Evolutionary conservation across 495 filamentous ascomycete genomes (phyloP), one percentile per base, ranked within the genome.

Genomic region (Pseudotulostoma volvatum): DNA sequence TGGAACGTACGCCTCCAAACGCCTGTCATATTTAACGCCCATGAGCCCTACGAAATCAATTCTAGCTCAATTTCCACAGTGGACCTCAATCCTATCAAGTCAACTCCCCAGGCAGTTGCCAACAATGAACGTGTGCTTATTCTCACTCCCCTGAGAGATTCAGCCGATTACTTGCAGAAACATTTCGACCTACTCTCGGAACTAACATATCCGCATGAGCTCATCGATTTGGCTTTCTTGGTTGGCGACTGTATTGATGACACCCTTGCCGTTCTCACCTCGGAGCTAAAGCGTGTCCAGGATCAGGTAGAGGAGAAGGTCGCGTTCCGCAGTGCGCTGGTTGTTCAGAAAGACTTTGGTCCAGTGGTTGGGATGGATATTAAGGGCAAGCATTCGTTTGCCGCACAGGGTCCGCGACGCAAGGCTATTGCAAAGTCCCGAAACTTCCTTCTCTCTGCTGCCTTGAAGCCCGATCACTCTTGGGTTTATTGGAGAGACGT

Each of bases 401-500:
- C 69, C 36, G 87, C 84, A 30, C 90, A 97, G 55, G 90, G 76
- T 3, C 87, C 85, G 16, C 77, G 90, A 41, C 73, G 90, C 44
- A 96, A 88, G 60, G 74, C 82, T 28, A 86, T 97, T 69, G 90
- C 78, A 36, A 70, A 70, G 41, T 92, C 92, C 11, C 71, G 90
- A 38, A 97, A 97, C 55, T 96, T 93, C 55, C 68, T 97, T 16
- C 75, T 97, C 8, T 73, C 75, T 35, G 71, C 84, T 0, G 77
- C 90, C 17, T 55, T 97, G 45, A 92, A 88, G 64, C 70, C 85
- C 2, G 83, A 95, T 40, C 90, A 97, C 55, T 87, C 83, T 5
- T 97, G 90, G 90, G 92, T 97, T 17, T 96, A 95, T 57, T 97
- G 90, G 90, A 76, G 92, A 40, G 90, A 97, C 54, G 85, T 93